Conservation (phyloP, 106 monocot species). For the Dendrobium huoshanense region DNA sequence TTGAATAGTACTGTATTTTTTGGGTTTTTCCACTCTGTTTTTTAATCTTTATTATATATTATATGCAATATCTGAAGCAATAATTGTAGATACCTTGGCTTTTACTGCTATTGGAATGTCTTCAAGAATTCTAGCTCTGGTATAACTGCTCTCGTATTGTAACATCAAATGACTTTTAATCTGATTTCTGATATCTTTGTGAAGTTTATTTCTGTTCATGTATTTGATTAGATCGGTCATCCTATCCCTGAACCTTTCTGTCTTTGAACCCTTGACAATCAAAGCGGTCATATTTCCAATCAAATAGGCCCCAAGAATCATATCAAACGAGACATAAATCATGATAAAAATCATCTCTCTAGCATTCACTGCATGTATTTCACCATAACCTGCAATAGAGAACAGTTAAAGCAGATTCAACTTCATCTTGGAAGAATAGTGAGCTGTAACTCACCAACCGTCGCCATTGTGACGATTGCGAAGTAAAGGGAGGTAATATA, state of each 20-base stretch:
- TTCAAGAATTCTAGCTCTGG: constrained; percentile 10
- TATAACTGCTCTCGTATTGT: constrained; percentile 14
- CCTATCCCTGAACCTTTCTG: constrained; percentile 19
- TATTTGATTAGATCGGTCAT: constrained; percentile 14
- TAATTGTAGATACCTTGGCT: background rate
- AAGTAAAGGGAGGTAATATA: constrained; percentile 58
- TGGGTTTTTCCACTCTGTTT: background rate
- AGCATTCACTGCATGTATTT: constrained; percentile 59
- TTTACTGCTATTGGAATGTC: constrained; percentile 13
- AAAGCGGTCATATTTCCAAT: constrained; percentile 16
- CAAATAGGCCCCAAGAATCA: constrained; percentile 11
- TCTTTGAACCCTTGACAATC: constrained; percentile 20
- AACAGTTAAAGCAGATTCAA: background rate
- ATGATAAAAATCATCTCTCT: constrained; percentile 46
- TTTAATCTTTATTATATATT: background rate
- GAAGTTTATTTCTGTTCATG: constrained; percentile 16
- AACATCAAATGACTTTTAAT: constrained; percentile 9
- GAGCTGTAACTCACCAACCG: constrained; percentile 23
- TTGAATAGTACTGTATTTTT: too few species aligned
- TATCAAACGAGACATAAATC: constrained; percentile 10
- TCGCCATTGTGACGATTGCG: constrained; percentile 50
- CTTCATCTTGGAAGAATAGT: background rate
- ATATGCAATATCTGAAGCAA: background rate
- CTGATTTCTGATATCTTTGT: constrained; percentile 14
- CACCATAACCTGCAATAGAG: constrained; percentile 40